These are phyloP conservation scores for Henckelia pumila DNA, from an alignment of 257 asterid genomes.

Conservation along the genomic window DNA sequence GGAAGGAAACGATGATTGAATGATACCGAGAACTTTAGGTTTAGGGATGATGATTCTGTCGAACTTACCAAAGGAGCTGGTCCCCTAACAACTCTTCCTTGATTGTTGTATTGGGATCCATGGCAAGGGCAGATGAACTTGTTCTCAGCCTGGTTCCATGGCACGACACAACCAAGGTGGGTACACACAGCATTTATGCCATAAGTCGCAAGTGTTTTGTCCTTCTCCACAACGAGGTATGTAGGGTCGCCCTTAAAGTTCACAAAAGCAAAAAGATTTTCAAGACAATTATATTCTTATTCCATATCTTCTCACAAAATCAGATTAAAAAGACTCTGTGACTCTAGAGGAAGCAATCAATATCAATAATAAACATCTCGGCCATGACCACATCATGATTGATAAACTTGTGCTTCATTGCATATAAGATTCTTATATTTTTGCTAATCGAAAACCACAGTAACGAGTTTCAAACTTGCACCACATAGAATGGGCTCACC, in stretches of 20 bases:
- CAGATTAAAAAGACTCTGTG: no score
- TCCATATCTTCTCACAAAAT: no score
- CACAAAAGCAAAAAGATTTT: not conserved
- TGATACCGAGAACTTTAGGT: not conserved
- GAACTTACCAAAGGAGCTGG: conserved; percentile 90
- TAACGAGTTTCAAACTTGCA: no score
- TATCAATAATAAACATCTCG: no score
- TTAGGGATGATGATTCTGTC: not conserved
- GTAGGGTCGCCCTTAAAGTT: conserved; percentile 90
- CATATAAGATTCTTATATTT: no score
- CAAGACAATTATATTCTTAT: not conserved
- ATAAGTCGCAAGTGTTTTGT: conserved; percentile 81
- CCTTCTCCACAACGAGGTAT: conserved; percentile 89
- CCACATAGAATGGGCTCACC: no score
- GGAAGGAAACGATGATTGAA: not conserved
- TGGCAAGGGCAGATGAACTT: conserved; percentile 98
- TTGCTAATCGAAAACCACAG: no score
- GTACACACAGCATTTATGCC: conserved; percentile 94
- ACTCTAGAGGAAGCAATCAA: no score
- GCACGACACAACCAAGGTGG: conserved; percentile 98
- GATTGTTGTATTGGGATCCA: conserved; percentile 94
- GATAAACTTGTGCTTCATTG: no score
- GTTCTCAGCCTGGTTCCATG: conserved; percentile 86
- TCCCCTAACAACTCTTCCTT: conserved; percentile 90
- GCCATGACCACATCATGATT: no score